Evolutionary conservation across 176 grass and related monocot genomes (phyloP).

Genomic region (Aegilops umbellulata): DNA sequence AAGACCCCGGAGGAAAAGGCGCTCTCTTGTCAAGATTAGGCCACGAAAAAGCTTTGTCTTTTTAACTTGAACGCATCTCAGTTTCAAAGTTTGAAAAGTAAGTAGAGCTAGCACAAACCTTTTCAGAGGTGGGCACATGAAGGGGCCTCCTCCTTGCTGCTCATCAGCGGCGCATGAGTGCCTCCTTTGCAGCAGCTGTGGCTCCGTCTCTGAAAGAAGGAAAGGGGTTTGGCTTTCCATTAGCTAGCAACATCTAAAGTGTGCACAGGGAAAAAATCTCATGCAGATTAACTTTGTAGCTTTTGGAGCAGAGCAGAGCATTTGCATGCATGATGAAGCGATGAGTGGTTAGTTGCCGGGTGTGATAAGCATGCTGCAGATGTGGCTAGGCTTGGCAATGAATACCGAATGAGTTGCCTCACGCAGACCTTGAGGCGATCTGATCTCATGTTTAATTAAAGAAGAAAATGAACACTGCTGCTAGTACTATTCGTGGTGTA

Average conservation of each 20-base stretch:
- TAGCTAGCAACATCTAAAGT: slow-evolving; percentile 52
- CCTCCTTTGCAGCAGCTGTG: slow-evolving; percentile 39
- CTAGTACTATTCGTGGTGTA: no score
- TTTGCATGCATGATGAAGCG: slow-evolving; percentile 21
- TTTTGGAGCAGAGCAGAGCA: neutral
- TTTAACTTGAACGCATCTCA: slow-evolving; percentile 28
- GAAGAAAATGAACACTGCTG: neutral
- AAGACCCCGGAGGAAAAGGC: slow-evolving; percentile 29
- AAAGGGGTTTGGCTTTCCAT: slow-evolving; percentile 64
- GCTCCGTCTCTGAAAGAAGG: slow-evolving; percentile 49
- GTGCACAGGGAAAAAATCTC: neutral
- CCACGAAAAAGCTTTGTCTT: slow-evolving; percentile 21
- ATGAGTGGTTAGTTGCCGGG: slow-evolving; percentile 29
- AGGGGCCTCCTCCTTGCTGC: slow-evolving; percentile 73
- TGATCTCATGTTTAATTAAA: neutral
- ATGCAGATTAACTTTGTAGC: slow-evolving; percentile 2
- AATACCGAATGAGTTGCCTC: neutral
- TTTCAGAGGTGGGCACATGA: slow-evolving; percentile 78
- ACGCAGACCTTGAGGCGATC: slow-evolving; percentile 14
- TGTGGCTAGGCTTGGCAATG: neutral
- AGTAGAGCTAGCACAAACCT: slow-evolving; percentile 53
- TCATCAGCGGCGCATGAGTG: slow-evolving; percentile 77
- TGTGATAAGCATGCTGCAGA: slow-evolving; percentile 25
- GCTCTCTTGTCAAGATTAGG: slow-evolving; percentile 53
- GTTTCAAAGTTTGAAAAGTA: slow-evolving; percentile 17